A percentile compares a stretch with the other conserved stretches of the same genome.
These are phyloP conservation scores for Umbelopsis ramanniana DNA, from an alignment of 192 early-diverging fungal genomes.

Conservation along the genomic window DNA sequence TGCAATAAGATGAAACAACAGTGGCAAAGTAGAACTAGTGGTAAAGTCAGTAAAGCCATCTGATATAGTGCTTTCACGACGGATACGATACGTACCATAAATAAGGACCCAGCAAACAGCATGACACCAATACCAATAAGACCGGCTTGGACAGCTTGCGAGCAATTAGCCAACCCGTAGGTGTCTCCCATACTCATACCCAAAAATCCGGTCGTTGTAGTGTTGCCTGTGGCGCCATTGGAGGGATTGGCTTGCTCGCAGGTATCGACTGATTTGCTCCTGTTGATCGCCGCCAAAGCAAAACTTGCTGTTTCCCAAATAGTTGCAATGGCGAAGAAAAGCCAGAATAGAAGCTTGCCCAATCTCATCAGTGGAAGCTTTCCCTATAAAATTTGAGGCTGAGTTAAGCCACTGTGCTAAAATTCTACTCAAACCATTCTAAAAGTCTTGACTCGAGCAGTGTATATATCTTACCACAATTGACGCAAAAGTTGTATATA, in stretches of 20 bases:
- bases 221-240: background rate
- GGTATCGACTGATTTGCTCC: slow-evolving; percentile 14
- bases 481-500: slow-evolving; percentile 19
- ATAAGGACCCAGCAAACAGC: slow-evolving; percentile 33
- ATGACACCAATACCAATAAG: slow-evolving; percentile 33
- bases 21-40: slow-evolving; percentile 36
- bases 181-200: slow-evolving; percentile 36
- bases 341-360: slow-evolving; percentile 32
- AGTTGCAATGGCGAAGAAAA: slow-evolving; percentile 24
- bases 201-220: slow-evolving; percentile 30
- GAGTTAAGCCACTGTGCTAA: background rate
- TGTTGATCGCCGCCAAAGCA: slow-evolving; percentile 28
- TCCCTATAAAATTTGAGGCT: slow-evolving; percentile 21
- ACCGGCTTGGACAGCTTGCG: slow-evolving; percentile 37
- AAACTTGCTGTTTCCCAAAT: slow-evolving; percentile 35
- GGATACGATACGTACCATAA: slow-evolving; percentile 27
- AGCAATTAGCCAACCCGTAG: slow-evolving; percentile 39
- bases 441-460: background rate
- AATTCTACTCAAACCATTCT: background rate
- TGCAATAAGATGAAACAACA: slow-evolving; percentile 27
- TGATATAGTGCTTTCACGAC: background rate
- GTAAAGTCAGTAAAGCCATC: background rate
- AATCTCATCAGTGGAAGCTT: slow-evolving; percentile 35
- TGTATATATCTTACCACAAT: slow-evolving; percentile 18
- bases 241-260: slow-evolving; percentile 19